phyloP scores from a whole-genome alignment of 352 stramenopile species.

The Globisporangium rhizosaccharum region DNA sequence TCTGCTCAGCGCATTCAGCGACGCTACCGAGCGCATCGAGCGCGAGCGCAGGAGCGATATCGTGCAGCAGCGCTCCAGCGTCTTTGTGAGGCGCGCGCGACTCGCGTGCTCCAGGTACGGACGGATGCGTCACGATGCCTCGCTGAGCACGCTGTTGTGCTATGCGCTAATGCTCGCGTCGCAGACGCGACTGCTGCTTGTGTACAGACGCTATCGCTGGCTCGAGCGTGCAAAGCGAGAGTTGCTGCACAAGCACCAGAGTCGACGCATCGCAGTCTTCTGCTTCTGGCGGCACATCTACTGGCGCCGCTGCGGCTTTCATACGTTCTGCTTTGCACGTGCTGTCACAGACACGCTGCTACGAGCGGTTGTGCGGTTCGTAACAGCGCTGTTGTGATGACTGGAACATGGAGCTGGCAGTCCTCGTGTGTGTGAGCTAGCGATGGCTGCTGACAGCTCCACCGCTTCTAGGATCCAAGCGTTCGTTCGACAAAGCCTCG shows the following conservation, averaged over 20 bases:
- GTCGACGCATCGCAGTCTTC: slow-evolving; percentile 17
- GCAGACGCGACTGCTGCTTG: slow-evolving; percentile 8
- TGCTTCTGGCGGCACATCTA: slow-evolving; percentile 42
- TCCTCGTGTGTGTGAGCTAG: not conserved
- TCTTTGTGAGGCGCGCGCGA: not conserved
- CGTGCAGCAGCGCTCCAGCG: slow-evolving; percentile 5
- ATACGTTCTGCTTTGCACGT: slow-evolving; percentile 12
- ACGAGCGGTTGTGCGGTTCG: slow-evolving; percentile 12
- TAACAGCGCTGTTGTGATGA: not conserved
- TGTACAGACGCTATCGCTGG: slow-evolving; percentile 8
- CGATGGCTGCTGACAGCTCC: too few species aligned
- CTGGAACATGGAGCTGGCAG: too few species aligned
- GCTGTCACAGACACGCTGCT: slow-evolving; percentile 9
- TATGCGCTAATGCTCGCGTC: not conserved
- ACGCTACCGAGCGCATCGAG: slow-evolving; percentile 3
- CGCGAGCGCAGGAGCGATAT: not conserved
- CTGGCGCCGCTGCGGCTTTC: slow-evolving; percentile 20
- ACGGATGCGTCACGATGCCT: not conserved
- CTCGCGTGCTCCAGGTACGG: slow-evolving; percentile 8
- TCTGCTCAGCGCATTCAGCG: slow-evolving; percentile 2
- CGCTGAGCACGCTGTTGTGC: not conserved
- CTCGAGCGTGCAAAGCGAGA: slow-evolving; percentile 1
- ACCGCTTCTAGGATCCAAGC: slow-evolving; percentile 17
- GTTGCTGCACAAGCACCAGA: slow-evolving; percentile 20
- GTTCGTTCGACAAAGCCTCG: slow-evolving; percentile 11